Conservation (phyloP, 805 yeast genomes). For the Kodamaea lidongshanica region DNA sequence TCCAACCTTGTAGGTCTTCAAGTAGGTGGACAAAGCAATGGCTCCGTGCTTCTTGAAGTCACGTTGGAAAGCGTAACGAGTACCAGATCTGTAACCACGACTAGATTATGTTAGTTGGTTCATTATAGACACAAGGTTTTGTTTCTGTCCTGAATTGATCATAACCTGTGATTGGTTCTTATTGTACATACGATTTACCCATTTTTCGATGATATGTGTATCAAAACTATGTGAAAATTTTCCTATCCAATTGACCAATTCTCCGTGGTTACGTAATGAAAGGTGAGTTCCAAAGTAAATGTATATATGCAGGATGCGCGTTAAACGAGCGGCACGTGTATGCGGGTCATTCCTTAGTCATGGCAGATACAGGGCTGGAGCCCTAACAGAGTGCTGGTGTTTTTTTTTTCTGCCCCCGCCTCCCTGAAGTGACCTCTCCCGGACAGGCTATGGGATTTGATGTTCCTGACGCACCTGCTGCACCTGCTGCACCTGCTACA, state of each 20-base stretch:
- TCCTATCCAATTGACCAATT: background rate
- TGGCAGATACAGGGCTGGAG: conserved; percentile 1
- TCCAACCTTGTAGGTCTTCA: conserved; percentile 97
- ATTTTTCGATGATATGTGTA: conserved; percentile 11
- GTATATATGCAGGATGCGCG: too few relatives aligned
- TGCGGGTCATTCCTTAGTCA: too few relatives aligned
- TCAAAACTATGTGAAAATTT: conserved; percentile 5
- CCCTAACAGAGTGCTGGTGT: too few relatives aligned
- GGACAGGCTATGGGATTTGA: too few relatives aligned
- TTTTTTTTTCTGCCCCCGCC: too few relatives aligned
- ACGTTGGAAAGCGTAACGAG: conserved; percentile 99
- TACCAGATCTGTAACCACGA: conserved; percentile 99
- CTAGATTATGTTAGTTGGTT: conserved; percentile 13
- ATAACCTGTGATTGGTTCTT: conserved; percentile 5
- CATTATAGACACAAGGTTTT: conserved; percentile 1
- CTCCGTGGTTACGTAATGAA: too few relatives aligned
- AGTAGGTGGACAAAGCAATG: conserved; percentile 91
- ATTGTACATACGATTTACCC: conserved; percentile 18
- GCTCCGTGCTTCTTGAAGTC: conserved; percentile 98
- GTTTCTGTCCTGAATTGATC: conserved; percentile 1
- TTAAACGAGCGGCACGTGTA: too few relatives aligned
- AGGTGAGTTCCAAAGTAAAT: too few relatives aligned
- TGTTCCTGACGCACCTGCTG: too few relatives aligned
- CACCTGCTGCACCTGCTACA: too few relatives aligned
- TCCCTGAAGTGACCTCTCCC: too few relatives aligned